A percentile compares a stretch with the other conserved stretches of the same genome.
Evolutionary conservation across 2,329 filamentous ascomycete species (phyloP).

Genomic region (Tothia fuscella): DNA sequence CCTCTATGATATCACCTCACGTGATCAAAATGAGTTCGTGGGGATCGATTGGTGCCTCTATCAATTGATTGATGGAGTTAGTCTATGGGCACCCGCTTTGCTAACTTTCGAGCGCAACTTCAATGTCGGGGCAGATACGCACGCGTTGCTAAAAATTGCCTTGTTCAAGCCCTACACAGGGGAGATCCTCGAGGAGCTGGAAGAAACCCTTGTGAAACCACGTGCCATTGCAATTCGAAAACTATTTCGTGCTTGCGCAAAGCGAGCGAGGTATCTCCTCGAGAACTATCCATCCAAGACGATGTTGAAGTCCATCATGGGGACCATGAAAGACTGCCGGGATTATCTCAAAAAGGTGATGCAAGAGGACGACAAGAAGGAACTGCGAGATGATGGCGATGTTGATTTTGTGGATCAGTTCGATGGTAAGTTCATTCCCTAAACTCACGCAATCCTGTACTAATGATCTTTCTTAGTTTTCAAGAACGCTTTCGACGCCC

Average conservation of each 20-base stretch:
- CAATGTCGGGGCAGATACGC: background rate
- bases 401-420: background rate
- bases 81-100: background rate
- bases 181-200: background rate
- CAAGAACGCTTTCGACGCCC: no score
- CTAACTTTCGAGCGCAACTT: background rate
- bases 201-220: background rate
- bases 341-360: background rate
- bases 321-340: background rate
- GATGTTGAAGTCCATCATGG: background rate
- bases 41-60: background rate
- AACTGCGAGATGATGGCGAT: background rate
- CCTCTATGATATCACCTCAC: background rate
- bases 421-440: background rate
- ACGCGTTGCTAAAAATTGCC: background rate
- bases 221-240: conserved; percentile 1
- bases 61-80: background rate
- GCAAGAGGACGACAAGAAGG: background rate
- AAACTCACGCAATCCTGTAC: no score
- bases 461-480: no score
- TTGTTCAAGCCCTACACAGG: background rate
- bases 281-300: background rate
- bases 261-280: background rate
- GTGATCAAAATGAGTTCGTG: background rate
- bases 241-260: background rate